Conservation (phyloP, 176 grass and related monocot genomes). For the Musa acuminata region DNA sequence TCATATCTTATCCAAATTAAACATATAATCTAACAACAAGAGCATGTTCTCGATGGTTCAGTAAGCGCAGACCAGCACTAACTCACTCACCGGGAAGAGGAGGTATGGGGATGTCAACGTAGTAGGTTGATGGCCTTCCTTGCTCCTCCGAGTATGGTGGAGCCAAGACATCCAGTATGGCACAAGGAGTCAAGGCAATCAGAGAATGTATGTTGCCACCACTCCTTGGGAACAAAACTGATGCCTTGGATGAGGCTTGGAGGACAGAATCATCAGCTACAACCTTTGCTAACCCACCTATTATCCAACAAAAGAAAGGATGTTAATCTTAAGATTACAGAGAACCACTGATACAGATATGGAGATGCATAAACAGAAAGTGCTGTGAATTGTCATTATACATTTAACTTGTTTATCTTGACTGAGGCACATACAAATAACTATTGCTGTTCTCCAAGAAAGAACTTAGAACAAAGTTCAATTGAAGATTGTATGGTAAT, state of each 20-base stretch:
- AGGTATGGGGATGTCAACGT: not conserved
- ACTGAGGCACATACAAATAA: too few species aligned
- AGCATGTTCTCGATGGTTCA: not conserved
- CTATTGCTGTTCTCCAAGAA: too few species aligned
- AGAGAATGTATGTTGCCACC: constrained; percentile 25
- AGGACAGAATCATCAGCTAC: not conserved
- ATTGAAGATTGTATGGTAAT: too few species aligned
- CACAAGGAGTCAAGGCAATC: constrained; percentile 17
- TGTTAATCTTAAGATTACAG: too few species aligned
- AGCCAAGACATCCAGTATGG: constrained; percentile 22
- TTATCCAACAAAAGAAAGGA: not conserved
- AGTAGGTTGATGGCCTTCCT: constrained; percentile 21
- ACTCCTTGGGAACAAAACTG: constrained; percentile 12
- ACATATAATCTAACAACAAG: too few species aligned
- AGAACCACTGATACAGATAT: too few species aligned
- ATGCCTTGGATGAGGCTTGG: constrained; percentile 3
- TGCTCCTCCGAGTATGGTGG: constrained; percentile 21
- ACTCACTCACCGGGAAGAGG: constrained; percentile 10
- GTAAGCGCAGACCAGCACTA: too few species aligned
- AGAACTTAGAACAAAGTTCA: too few species aligned
- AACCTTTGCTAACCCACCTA: constrained; percentile 7
- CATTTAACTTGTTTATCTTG: too few species aligned
- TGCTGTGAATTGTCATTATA: too few species aligned
- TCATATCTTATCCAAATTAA: too few species aligned
- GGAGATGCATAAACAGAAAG: too few species aligned